Conservation (phyloP, 1,284 basidiomycete genomes). For the Fomes fomentarius region DNA sequence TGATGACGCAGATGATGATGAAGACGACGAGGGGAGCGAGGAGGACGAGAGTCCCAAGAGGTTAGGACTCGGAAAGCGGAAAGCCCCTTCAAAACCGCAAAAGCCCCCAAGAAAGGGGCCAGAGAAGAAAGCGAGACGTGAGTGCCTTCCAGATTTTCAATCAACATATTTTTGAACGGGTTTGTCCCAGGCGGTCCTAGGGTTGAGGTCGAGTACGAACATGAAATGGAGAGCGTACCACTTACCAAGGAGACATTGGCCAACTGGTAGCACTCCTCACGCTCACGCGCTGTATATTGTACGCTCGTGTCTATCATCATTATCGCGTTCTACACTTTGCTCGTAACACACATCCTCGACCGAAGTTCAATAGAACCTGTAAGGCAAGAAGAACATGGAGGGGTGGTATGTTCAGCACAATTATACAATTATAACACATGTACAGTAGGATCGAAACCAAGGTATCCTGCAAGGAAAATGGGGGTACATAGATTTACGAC, state of each 20-base stretch:
- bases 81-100: conserved; percentile 44
- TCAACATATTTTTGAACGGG: conserved; percentile 15
- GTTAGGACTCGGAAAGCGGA: conserved; percentile 68
- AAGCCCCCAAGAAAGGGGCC: conserved; percentile 52
- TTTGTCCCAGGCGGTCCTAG: conserved; percentile 64
- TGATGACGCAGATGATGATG: conserved; percentile 35
- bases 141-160: conserved; percentile 30
- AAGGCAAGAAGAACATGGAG: neutral
- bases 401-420: neutral
- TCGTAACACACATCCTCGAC: neutral
- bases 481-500: conserved; percentile 14
- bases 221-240: conserved; percentile 79
- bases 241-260: conserved; percentile 58
- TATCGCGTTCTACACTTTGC: conserved; percentile 3
- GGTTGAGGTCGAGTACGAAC: conserved; percentile 95
- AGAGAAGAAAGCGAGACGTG: conserved; percentile 63
- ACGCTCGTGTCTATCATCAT: conserved; percentile 4
- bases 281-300: neutral
- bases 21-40: conserved; percentile 34
- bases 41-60: conserved; percentile 39
- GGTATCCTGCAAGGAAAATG: neutral
- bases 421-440: neutral
- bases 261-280: conserved; percentile 51
- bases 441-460: conserved; percentile 1
- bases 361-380: neutral